Percentiles rank a stretch among this genome's conserved stretches.
phyloP scores from a whole-genome alignment of 192 early-diverging fungal genomes.

The Lobosporangium transversale region DNA sequence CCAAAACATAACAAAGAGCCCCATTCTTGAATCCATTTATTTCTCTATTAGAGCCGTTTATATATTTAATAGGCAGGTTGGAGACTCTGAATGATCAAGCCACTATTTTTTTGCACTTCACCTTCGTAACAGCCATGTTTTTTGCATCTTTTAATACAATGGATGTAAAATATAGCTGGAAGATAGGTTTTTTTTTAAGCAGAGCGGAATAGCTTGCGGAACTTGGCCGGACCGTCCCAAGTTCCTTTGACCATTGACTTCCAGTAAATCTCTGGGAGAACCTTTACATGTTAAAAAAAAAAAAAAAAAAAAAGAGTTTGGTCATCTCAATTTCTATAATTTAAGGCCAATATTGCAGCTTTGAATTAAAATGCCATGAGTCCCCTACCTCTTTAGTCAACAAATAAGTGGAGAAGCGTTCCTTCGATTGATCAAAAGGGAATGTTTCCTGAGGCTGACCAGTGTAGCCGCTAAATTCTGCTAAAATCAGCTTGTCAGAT shows the following conservation, averaged over 20 bases:
- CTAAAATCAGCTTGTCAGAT: conserved; percentile 82
- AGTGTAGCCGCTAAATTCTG: conserved; percentile 86
- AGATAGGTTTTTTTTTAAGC: no score
- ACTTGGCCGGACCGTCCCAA: conserved; percentile 76
- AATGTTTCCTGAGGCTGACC: conserved; percentile 82
- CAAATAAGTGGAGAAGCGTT: conserved; percentile 72
- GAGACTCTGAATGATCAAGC: no score
- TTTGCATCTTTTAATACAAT: no score
- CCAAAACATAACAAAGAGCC: no score
- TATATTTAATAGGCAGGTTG: no score
- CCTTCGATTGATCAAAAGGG: conserved; percentile 82
- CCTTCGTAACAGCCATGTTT: no score
- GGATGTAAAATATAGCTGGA: no score
- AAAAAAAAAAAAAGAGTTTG: background rate
- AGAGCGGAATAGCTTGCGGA: conserved; percentile 64
- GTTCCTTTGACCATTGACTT: conserved; percentile 78
- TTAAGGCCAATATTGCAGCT: background rate
- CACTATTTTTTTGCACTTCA: no score
- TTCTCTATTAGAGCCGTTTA: no score
- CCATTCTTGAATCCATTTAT: no score
- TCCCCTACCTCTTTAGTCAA: conserved; percentile 75
- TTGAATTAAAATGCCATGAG: no score
- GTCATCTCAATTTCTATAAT: background rate
- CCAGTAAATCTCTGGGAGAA: conserved; percentile 87
- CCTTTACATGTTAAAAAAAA: conserved; percentile 24